These are phyloP conservation scores for Spathaspora arborariae DNA, from an alignment of 805 yeast species.

Conservation along the genomic window DNA sequence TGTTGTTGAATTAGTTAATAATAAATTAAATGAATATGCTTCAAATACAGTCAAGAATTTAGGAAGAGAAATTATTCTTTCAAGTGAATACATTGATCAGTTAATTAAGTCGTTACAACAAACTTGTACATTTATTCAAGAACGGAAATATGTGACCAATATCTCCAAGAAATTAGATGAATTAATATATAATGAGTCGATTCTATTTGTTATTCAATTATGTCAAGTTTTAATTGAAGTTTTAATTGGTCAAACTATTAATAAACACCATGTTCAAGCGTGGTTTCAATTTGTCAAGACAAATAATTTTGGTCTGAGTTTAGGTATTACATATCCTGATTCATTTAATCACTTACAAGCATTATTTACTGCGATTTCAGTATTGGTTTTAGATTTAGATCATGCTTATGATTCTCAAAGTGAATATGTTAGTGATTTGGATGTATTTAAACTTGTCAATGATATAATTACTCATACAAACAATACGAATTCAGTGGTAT, in stretches of 20 bases:
- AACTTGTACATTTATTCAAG: slow-evolving; percentile 9
- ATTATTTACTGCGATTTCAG: slow-evolving; percentile 45
- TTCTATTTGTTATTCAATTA: slow-evolving; percentile 29
- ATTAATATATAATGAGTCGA: slow-evolving; percentile 25
- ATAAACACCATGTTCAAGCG: slow-evolving; percentile 28
- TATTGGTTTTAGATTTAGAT: slow-evolving; percentile 56
- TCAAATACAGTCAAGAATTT: slow-evolving; percentile 31
- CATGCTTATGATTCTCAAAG: slow-evolving; percentile 33
- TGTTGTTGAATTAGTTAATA: slow-evolving; percentile 43
- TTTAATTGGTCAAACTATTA: slow-evolving; percentile 34
- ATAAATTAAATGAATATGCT: slow-evolving; percentile 27
- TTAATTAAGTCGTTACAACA: slow-evolving; percentile 16
- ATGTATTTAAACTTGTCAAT: slow-evolving; percentile 36
- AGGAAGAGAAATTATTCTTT: slow-evolving; percentile 35
- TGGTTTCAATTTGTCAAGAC: slow-evolving; percentile 58
- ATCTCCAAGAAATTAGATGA: slow-evolving; percentile 17
- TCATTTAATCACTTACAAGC: slow-evolving; percentile 37
- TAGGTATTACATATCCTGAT: slow-evolving; percentile 25
- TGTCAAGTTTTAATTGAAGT: slow-evolving; percentile 38
- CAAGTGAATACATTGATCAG: slow-evolving; percentile 22
- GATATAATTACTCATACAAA: slow-evolving; percentile 31
- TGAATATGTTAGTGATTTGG: slow-evolving; percentile 39
- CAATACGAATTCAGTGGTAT: slow-evolving; percentile 43
- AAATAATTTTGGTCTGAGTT: slow-evolving; percentile 20
- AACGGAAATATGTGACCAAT: slow-evolving; percentile 10